These are phyloP conservation scores for Citeromyces matritensis DNA, from an alignment of 805 yeast species.

Conservation along the genomic window DNA sequence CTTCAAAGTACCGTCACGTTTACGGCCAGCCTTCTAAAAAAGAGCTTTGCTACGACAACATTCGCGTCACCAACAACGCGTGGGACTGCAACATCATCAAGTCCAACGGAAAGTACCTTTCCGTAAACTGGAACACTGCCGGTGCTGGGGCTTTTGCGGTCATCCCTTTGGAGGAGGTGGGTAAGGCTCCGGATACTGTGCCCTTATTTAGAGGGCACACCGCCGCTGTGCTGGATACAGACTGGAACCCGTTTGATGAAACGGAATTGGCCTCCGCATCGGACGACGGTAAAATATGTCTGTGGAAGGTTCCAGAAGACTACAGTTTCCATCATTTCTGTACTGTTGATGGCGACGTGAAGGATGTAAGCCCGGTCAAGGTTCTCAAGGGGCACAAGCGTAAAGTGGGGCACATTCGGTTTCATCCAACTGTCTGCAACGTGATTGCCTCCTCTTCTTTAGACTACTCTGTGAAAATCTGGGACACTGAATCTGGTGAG, in stretches of 20 bases:
- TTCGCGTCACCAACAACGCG: conserved; percentile 76
- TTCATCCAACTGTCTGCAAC: conserved; percentile 79
- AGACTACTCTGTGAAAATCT: conserved; percentile 82
- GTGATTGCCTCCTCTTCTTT: conserved; percentile 82
- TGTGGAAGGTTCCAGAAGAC: conserved; percentile 81
- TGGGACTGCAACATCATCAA: conserved; percentile 91
- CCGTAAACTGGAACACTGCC: conserved; percentile 86
- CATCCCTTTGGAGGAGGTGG: conserved; percentile 72
- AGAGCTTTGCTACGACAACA: conserved; percentile 60
- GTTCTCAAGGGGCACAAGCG: conserved; percentile 75
- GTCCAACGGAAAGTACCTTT: conserved; percentile 72
- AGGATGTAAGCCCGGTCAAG: conserved; percentile 52
- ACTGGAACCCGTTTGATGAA: conserved; percentile 83
- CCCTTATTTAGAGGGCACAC: conserved; percentile 94
- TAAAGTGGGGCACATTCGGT: conserved; percentile 85
- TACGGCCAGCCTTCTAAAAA: conserved; percentile 76
- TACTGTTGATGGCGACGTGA: conserved; percentile 37
- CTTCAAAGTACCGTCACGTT: conserved; percentile 93
- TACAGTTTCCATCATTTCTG: conserved; percentile 54
- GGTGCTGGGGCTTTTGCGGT: conserved; percentile 98
- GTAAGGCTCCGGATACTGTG: conserved; percentile 86
- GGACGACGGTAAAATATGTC: conserved; percentile 63
- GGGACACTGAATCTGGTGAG: conserved; percentile 75
- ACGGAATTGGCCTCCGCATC: conserved; percentile 64
- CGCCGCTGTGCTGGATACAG: conserved; percentile 90